Conservation (phyloP, 176 grass and related monocot genomes). For the Poa annua region DNA sequence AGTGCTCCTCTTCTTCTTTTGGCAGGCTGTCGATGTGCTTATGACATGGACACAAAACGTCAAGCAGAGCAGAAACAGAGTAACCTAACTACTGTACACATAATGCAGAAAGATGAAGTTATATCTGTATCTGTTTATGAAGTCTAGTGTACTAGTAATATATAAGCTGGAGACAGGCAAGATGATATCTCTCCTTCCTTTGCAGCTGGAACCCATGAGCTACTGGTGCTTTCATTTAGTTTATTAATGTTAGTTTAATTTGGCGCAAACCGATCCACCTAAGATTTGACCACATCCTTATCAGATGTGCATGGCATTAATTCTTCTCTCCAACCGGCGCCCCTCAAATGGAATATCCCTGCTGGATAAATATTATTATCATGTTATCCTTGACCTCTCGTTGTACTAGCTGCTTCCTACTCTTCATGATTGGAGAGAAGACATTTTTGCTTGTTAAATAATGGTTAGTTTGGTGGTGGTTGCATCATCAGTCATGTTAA, state of each 20-base stretch:
- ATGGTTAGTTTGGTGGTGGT: constrained; percentile 4
- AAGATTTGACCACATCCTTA: constrained; percentile 50
- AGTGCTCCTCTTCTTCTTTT: constrained; percentile 8
- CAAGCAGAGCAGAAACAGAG: not conserved
- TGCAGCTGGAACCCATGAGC: constrained; percentile 57
- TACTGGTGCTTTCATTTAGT: constrained; percentile 36
- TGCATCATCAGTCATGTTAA: constrained; percentile 28
- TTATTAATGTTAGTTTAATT: not conserved
- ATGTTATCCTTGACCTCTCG: constrained; percentile 5
- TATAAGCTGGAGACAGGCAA: constrained; percentile 54
- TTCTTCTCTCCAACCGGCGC: constrained; percentile 44
- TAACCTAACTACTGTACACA: not conserved
- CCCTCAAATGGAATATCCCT: constrained; percentile 28
- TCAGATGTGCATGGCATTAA: constrained; percentile 48
- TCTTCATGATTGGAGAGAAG: constrained; percentile 22
- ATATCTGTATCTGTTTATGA: not conserved
- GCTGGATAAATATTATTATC: not conserved
- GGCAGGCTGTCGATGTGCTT: not conserved
- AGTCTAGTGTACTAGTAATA: not conserved
- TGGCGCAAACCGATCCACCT: constrained; percentile 1
- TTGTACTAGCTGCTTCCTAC: not conserved
- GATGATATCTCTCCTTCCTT: constrained; percentile 35
- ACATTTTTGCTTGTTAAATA: not conserved
- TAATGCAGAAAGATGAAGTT: not conserved
- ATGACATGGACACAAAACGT: constrained; percentile 18